Evolutionary conservation across 1,284 basidiomycete genomes (phyloP), one percentile per base, ranked within the genome.

Genomic region (Puccinia hordei): DNA sequence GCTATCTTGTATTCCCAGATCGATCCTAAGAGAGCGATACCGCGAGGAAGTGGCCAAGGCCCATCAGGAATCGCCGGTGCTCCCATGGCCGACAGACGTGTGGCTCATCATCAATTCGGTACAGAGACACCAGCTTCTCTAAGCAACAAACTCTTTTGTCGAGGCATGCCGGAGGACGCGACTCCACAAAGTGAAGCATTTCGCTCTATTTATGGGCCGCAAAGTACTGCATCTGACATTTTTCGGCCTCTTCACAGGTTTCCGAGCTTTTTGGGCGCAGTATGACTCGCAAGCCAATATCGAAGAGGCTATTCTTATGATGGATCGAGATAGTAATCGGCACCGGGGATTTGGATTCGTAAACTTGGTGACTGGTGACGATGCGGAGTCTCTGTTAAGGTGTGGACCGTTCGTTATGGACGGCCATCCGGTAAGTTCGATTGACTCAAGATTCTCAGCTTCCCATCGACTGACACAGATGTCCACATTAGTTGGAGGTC

Each of bases 281-380:
- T 79, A 75, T 41, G 38, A 57, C 41, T 57, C 57, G 15, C 68
- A 79, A 84, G 97, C 96, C 81, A 91, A 91, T 83, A 94, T 99
- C 82, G 92, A 95, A 84, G 96, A 99, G 86, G 94, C 95, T 72
- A 98, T 95, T 0, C 94, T 99, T 84, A 99, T 99, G 97, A 90
- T 98, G 84, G 97, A 99, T 87, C 92, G 95, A 74, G 94, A 98
- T 86, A 98, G 94, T 22, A 93, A 93, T 46, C 88, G 95, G 69
- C 95, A 93, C 86, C 96, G 99, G 86, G 97, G 97, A 6, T 99
- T 98, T 84, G 97, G 97, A 0, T 99, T 99, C 85, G 92, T 99
- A 27, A 97, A 94, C 0, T 97, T 98, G 83, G 88, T 88, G 44
- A 92, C 95, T 84, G 93, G 95, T 82, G 91, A 91, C 12, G 90